These are phyloP conservation scores for Fraxinus nigra DNA, from an alignment of 305 asterid species.

Conservation along the genomic window DNA sequence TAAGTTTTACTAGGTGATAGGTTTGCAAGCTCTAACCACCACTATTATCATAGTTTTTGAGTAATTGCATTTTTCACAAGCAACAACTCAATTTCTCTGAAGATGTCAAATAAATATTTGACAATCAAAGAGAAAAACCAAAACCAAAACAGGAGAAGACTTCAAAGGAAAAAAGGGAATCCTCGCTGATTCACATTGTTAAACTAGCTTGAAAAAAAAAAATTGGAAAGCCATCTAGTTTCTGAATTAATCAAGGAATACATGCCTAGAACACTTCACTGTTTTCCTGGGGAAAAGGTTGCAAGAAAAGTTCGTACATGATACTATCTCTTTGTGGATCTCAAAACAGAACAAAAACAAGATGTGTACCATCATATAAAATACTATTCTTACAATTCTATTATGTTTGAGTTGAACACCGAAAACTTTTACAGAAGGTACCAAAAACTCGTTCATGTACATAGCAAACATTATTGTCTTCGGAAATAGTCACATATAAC, in stretches of 20 bases:
- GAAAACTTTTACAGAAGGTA: neutral
- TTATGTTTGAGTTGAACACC: slow-evolving; percentile 1
- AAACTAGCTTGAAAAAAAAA: neutral
- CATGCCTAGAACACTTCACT: neutral
- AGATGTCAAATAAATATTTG: neutral
- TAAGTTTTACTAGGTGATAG: neutral
- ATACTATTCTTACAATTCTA: neutral
- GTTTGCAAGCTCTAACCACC: neutral
- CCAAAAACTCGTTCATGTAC: neutral
- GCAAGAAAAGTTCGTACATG: neutral
- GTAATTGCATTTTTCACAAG: neutral
- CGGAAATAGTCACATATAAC: neutral
- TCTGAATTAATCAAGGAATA: neutral
- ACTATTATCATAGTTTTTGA: neutral
- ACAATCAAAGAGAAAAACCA: neutral
- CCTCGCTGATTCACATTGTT: neutral
- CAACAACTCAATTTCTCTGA: neutral
- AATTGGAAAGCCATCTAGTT: neutral
- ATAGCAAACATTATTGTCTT: slow-evolving; percentile 8
- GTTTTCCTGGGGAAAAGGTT: neutral
- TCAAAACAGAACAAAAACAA: neutral
- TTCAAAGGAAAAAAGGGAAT: neutral
- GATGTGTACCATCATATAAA: neutral
- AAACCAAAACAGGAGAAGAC: neutral
- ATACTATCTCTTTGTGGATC: neutral